Conservation (phyloP, 768 basidiomycete genomes). For the Agrocybe praecox region DNA sequence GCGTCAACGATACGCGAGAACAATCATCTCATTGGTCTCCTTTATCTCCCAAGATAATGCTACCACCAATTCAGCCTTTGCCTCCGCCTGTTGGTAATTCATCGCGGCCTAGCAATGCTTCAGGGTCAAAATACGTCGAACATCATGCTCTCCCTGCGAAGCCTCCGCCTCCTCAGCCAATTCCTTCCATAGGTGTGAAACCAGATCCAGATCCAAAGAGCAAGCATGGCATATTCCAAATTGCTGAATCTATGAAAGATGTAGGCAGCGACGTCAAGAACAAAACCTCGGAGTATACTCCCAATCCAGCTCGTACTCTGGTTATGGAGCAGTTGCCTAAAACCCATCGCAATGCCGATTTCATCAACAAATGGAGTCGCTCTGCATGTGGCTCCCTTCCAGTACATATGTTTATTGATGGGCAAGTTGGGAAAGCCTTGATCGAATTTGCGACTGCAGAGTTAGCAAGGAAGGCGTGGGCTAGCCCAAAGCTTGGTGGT, state of each 20-base stretch:
- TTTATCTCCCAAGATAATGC: conserved; percentile 9
- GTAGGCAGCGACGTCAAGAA: conserved; percentile 17
- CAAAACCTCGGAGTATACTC: conserved; percentile 30
- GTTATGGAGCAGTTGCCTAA: conserved; percentile 62
- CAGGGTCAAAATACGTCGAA: conserved; percentile 9
- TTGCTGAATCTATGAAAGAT: conserved; percentile 24
- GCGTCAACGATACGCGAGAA: neutral
- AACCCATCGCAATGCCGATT: conserved; percentile 41
- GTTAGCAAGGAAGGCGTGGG: conserved; percentile 49
- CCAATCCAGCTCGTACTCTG: conserved; percentile 51
- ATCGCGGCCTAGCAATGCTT: conserved; percentile 6
- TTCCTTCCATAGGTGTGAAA: conserved; percentile 44
- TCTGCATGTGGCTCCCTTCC: conserved; percentile 37
- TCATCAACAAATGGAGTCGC: conserved; percentile 45
- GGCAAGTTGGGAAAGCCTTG: conserved; percentile 44
- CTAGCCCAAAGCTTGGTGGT: conserved; percentile 46
- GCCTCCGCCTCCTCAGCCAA: conserved; percentile 15
- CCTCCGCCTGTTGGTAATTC: no score
- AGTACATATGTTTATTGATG: conserved; percentile 43
- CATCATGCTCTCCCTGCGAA: conserved; percentile 21
- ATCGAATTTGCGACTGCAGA: conserved; percentile 51
- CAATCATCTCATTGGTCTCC: conserved; percentile 9
- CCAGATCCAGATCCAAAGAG: conserved; percentile 46
- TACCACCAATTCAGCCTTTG: conserved; percentile 11
- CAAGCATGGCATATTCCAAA: conserved; percentile 48